A percentile compares a stretch with the other conserved stretches of the same genome.
phyloP scores from a whole-genome alignment of 495 filamentous ascomycete genomes.

The Bacidia rubella region DNA sequence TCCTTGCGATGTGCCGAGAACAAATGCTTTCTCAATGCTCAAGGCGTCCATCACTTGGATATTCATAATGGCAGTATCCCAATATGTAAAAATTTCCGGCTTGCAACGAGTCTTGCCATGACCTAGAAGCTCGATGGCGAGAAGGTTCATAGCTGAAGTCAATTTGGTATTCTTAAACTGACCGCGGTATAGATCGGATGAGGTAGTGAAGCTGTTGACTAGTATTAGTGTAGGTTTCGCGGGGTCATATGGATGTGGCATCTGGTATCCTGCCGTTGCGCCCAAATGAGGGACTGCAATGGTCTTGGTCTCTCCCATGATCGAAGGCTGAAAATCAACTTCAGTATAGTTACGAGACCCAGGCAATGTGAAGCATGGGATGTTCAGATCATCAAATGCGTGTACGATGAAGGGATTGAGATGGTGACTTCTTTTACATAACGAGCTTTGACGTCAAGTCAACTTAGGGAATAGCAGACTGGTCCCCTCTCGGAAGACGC shows the following conservation, averaged over 20 bases:
- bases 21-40: slow-evolving; percentile 41
- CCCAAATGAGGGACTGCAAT: slow-evolving; percentile 26
- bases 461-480: too few relatives aligned
- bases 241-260: slow-evolving; percentile 23
- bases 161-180: slow-evolving; percentile 22
- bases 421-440: too few relatives aligned
- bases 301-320: slow-evolving; percentile 18
- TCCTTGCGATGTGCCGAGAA: slow-evolving; percentile 48
- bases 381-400: too few relatives aligned
- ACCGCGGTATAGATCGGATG: slow-evolving; percentile 21
- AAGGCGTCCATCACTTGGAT: slow-evolving; percentile 38
- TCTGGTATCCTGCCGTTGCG: slow-evolving; percentile 25
- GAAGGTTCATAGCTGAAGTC: slow-evolving; percentile 28
- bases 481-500: too few relatives aligned
- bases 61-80: slow-evolving; percentile 39
- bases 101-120: slow-evolving; percentile 34
- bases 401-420: too few relatives aligned
- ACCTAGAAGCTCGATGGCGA: slow-evolving; percentile 39
- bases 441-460: too few relatives aligned
- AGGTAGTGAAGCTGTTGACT: slow-evolving; percentile 27
- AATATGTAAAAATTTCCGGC: slow-evolving; percentile 35
- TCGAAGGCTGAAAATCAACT: not conserved
- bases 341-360: too few relatives aligned
- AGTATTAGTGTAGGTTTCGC: slow-evolving; percentile 28
- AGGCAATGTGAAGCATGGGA: too few relatives aligned